Evolutionary conservation across 2,329 filamentous ascomycete genomes (phyloP).

Genomic region (Ophiocordyceps camponoti-rufipedis): DNA sequence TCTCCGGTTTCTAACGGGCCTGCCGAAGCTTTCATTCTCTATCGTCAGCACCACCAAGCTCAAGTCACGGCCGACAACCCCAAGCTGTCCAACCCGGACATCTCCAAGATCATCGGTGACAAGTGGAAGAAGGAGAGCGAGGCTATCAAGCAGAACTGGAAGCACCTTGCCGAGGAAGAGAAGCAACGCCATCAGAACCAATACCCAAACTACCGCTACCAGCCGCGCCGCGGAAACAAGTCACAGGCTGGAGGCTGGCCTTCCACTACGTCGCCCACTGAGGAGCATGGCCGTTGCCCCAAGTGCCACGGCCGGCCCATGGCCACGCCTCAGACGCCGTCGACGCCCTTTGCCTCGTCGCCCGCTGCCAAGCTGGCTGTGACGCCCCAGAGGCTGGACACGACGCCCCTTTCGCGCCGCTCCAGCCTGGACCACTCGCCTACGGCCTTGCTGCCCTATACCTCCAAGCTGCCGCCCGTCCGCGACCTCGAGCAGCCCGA

Average conservation of each 20-base stretch:
- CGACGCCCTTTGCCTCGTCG: conserved; percentile 22
- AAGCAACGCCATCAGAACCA: conserved; percentile 76
- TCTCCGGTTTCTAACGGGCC: background rate
- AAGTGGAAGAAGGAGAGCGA: conserved; percentile 70
- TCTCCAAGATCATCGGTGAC: conserved; percentile 91
- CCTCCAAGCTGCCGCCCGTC: conserved; percentile 7
- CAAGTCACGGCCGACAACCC: conserved; percentile 66
- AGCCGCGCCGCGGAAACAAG: conserved; percentile 49
- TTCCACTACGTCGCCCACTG: conserved; percentile 17
- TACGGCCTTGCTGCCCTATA: conserved; percentile 7
- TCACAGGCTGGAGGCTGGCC: conserved; percentile 10
- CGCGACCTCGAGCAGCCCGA: conserved; percentile 19
- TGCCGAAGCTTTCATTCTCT: conserved; percentile 76
- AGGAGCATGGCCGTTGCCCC: conserved; percentile 40
- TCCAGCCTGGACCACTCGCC: conserved; percentile 11
- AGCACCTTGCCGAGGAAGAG: conserved; percentile 77
- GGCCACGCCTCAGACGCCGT: conserved; percentile 41
- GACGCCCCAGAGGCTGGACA: conserved; percentile 7
- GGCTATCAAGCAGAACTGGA: conserved; percentile 71
- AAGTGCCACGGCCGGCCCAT: conserved; percentile 56
- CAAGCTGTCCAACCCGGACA: conserved; percentile 85
- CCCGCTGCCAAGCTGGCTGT: conserved; percentile 10
- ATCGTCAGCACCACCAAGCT: conserved; percentile 82
- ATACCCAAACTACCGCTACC: conserved; percentile 89
- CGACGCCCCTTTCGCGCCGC: conserved; percentile 8